Base-by-base conservation (phyloP, 2,329 filamentous ascomycete genomes). In the Fusarium temperatum region DNA sequence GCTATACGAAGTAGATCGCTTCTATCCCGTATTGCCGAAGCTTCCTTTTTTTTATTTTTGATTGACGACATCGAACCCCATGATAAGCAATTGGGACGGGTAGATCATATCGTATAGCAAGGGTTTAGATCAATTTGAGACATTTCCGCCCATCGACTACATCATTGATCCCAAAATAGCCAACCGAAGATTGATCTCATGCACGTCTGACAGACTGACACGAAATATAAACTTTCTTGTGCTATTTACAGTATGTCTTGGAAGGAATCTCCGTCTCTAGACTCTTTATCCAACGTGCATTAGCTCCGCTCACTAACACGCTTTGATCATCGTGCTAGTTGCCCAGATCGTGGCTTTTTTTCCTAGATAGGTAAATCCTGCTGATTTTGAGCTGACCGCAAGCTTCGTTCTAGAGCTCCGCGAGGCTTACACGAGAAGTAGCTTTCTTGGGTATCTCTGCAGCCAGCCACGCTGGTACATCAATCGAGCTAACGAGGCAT, bases 181-280 rank as follows among this genome's bases (percentile, higher is more conserved):
- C 50, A 67, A 30, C 39, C 41, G 26, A 45, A 28, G 22, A 63
- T 42, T 20, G 41, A 24, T 36, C 47, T 47, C n/a, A 74, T 73
- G 72, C 68, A 70, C 38, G 42, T 75, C 68, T 75, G 64, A 54
- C 68, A 65, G 42, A 73, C 68, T 75, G 63, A 51, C 68, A 65
- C 61, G 44, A 59, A 30, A 50, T n/a, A 44, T 30, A 58, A 53
- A 61, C 54, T 50, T 68, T 72, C 30, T 41, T 51, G 50, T 44
- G 20, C 51, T 71, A 70, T 70, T 70, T 48, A 59, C 32, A 15
- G 50, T 22, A 36, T 53, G 26, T 48, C 36, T 12, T 28, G 22
- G 32, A 39, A 35, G 22, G 24, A 58, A 28, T n/a, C n/a, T 12
- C 22, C 24, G 9, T 36, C 30, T 30, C 39, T 42, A 20, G 48